These are phyloP conservation scores for Candida koratica DNA, from an alignment of 805 yeast species.

Conservation along the genomic window DNA sequence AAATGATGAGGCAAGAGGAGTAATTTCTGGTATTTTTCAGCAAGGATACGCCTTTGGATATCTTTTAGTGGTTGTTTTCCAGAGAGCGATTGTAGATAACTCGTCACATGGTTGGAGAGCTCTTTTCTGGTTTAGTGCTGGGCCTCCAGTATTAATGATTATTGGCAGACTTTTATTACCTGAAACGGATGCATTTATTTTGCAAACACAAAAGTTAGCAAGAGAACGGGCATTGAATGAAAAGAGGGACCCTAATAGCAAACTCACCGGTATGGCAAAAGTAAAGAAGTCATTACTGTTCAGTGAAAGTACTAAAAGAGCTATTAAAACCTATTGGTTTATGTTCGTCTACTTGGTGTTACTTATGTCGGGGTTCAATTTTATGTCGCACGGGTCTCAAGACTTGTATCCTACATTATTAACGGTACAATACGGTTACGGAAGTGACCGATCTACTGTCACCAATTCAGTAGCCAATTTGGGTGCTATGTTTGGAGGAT, in stretches of 20 bases:
- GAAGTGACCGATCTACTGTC: slow-evolving; percentile 32
- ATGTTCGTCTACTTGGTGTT: slow-evolving; percentile 53
- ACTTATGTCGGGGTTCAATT: slow-evolving; percentile 40
- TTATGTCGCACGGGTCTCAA: slow-evolving; percentile 41
- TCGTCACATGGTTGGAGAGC: slow-evolving; percentile 58
- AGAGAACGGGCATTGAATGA: slow-evolving; percentile 9
- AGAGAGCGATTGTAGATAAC: slow-evolving; percentile 53
- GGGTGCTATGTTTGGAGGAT: slow-evolving; percentile 41
- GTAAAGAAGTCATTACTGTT: slow-evolving; percentile 8
- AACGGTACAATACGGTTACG: slow-evolving; percentile 30
- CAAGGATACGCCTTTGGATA: slow-evolving; percentile 78
- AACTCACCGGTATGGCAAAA: background rate
- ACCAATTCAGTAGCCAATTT: slow-evolving; percentile 39
- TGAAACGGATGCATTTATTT: slow-evolving; percentile 49
- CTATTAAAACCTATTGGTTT: slow-evolving; percentile 54
- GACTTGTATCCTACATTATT: slow-evolving; percentile 41
- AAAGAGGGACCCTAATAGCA: background rate
- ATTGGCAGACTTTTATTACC: slow-evolving; percentile 31
- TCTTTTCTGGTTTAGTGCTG: slow-evolving; percentile 67
- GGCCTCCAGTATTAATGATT: slow-evolving; percentile 38
- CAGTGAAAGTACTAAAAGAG: slow-evolving; percentile 10
- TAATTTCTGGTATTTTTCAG: slow-evolving; percentile 66
- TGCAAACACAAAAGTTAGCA: slow-evolving; percentile 25
- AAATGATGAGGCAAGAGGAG: slow-evolving; percentile 52
- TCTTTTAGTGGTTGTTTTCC: slow-evolving; percentile 59